These are phyloP conservation scores for Loxodes magnus DNA, from an alignment of 73 alveolate genomes.

Conservation along the genomic window DNA sequence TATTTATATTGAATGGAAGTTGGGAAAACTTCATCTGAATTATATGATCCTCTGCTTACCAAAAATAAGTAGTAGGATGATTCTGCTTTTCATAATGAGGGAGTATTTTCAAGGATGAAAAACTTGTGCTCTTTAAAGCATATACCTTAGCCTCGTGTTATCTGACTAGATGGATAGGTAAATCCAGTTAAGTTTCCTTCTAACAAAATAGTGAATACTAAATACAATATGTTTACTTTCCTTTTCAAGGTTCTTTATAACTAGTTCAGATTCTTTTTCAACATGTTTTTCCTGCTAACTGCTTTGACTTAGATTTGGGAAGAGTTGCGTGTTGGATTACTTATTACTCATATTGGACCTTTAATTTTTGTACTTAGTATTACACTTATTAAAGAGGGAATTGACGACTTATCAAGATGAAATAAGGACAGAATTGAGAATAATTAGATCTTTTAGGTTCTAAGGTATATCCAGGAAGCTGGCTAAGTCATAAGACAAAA, in stretches of 20 bases:
- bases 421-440: slow-evolving; percentile 38
- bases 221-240: slow-evolving; percentile 65
- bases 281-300: slow-evolving; percentile 67
- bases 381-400: slow-evolving; percentile 81
- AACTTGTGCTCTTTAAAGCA: too few relatives aligned
- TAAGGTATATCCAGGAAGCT: slow-evolving; percentile 25
- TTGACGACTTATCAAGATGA: slow-evolving; percentile 78
- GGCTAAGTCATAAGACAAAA: not conserved
- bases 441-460: slow-evolving; percentile 32
- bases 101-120: too few relatives aligned
- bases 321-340: slow-evolving; percentile 71
- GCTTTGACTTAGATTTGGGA: slow-evolving; percentile 68
- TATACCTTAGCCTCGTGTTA: too few relatives aligned
- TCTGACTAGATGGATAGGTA: slow-evolving; percentile 28
- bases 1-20: too few relatives aligned
- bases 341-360: slow-evolving; percentile 89
- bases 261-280: slow-evolving; percentile 69
- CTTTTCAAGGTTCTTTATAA: slow-evolving; percentile 73
- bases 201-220: slow-evolving; percentile 64
- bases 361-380: slow-evolving; percentile 77
- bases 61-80: too few relatives aligned
- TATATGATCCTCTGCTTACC: too few relatives aligned
- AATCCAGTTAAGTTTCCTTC: slow-evolving; percentile 30
- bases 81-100: too few relatives aligned
- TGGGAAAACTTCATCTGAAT: too few relatives aligned